Evolutionary conservation across 1,139 yeast genomes (phyloP).

Genomic region (Zygosaccharomyces sapae): DNA sequence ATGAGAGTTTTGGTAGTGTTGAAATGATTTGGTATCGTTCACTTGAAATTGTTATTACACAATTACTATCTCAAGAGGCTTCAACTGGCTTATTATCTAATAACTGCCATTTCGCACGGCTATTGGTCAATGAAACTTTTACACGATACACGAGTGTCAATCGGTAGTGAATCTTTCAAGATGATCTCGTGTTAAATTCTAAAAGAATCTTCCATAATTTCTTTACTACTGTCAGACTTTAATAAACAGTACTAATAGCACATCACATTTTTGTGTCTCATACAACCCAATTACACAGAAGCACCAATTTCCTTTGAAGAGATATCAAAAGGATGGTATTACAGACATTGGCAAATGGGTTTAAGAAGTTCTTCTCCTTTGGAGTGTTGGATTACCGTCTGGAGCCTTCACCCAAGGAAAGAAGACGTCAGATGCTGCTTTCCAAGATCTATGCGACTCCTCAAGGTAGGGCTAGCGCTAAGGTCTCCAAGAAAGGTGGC

Average conservation of each 20-base stretch:
- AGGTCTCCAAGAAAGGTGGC: constrained; percentile 16
- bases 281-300: neutral
- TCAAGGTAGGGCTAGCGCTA: constrained; percentile 4
- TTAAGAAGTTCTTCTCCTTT: constrained; percentile 53
- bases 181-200: neutral
- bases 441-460: constrained; percentile 4
- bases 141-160: neutral
- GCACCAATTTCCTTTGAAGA: neutral
- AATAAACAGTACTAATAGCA: neutral
- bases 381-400: constrained; percentile 77
- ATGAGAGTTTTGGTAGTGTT: too few species aligned
- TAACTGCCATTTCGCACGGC: too few species aligned
- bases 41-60: too few species aligned
- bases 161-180: neutral
- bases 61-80: too few species aligned
- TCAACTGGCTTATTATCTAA: too few species aligned
- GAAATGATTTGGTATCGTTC: too few species aligned
- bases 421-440: constrained; percentile 41
- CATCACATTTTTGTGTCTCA: constrained; percentile 2
- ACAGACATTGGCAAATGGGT: constrained; percentile 10
- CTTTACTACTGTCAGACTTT: too few species aligned
- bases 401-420: constrained; percentile 48
- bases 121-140: too few species aligned
- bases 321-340: neutral
- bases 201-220: too few species aligned